Evolutionary conservation across 2,329 filamentous ascomycete genomes (phyloP), one percentile per base, ranked within the genome.

Genomic region (Alternaria consortialis): DNA sequence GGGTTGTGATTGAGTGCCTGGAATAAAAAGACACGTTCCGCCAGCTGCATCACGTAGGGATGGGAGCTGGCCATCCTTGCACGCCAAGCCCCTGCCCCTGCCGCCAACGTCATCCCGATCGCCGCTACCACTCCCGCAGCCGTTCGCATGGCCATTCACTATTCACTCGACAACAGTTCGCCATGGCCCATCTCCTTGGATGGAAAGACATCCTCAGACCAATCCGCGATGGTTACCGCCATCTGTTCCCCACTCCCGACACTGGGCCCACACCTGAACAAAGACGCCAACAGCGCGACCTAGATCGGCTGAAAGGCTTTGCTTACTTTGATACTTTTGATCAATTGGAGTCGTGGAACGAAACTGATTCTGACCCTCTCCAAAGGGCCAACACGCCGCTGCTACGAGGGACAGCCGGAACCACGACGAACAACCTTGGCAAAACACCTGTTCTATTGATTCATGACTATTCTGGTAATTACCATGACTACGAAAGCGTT

Each of bases 391-490:
- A 80, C 48, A 81, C 74, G 4, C 79, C 80, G 7, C 61, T 80
- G 4, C 58, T 81, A 15, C 59, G 12, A 20, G 72, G 74, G 9
- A 46, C 65, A 17, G 20, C 20, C 23, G 4, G n/a, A 20, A n/a
- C 9, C 5, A 42, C 56, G 5, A 13, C 56, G 12, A 37, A 44
- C 1, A 12, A 44, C 11, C 25, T 40, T 12, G 54, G 27, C 5
- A 75, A 70, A 31, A 62, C 76, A 17, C 69, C 64, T 29, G 53
- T 79, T 12, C 68, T 78, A 4, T 62, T 81, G n/a, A 77, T 79
- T 36, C 77, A 80, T 52, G 79, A 80, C 59, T 78, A 76, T 50
- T 67, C 76, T 29, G 82, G 82, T 5, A 81, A 80, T 47, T 83
- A 83, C 63, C 81, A 82, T 48, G 74, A 77, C 12, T 81, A 82